Evolutionary conservation across 495 filamentous ascomycete species (phyloP).

Genomic region (Glarea lozoyensis): DNA sequence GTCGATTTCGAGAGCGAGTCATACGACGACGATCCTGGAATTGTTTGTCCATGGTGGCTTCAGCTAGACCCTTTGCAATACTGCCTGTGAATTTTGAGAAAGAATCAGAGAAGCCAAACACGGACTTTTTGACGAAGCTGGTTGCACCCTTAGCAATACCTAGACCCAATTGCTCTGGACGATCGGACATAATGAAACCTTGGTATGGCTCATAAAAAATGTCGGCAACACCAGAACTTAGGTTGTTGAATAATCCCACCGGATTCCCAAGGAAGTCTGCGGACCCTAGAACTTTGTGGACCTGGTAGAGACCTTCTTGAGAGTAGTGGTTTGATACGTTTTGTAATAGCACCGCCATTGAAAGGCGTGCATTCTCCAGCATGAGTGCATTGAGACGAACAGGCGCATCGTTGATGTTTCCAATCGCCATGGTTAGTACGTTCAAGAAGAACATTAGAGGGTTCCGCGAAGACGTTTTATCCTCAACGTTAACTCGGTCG

Average conservation of each 20-base stretch:
- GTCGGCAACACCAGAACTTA: constrained; percentile 91
- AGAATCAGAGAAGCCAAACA: constrained; percentile 92
- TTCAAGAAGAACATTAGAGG: constrained; percentile 98
- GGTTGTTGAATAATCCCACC: constrained; percentile 94
- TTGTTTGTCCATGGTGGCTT: constrained; percentile 94
- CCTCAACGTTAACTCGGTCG: constrained; percentile 91
- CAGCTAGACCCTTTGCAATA: constrained; percentile 90
- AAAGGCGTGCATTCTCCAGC: constrained; percentile 91
- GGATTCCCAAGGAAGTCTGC: constrained; percentile 99
- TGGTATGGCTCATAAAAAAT: constrained; percentile 99
- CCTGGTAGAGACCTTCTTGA: constrained; percentile 88
- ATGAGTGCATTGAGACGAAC: constrained; percentile 87
- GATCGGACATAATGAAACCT: constrained; percentile 91
- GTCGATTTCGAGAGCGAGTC: constrained; percentile 83
- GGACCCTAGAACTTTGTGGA: constrained; percentile 92
- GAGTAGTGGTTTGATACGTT: constrained; percentile 91
- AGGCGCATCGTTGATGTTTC: constrained; percentile 96
- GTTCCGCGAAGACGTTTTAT: constrained; percentile 80
- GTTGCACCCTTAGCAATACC: constrained; percentile 95
- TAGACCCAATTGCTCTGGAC: constrained; percentile 85
- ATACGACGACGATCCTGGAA: constrained; percentile 95
- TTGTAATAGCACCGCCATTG: constrained; percentile 68
- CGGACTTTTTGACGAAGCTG: constrained; percentile 96
- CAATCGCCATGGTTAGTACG: constrained; percentile 97
- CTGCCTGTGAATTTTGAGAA: constrained; percentile 94